phyloP scores from a whole-genome alignment of 2,329 filamentous ascomycete species.

The Stenocarpella maydis region DNA sequence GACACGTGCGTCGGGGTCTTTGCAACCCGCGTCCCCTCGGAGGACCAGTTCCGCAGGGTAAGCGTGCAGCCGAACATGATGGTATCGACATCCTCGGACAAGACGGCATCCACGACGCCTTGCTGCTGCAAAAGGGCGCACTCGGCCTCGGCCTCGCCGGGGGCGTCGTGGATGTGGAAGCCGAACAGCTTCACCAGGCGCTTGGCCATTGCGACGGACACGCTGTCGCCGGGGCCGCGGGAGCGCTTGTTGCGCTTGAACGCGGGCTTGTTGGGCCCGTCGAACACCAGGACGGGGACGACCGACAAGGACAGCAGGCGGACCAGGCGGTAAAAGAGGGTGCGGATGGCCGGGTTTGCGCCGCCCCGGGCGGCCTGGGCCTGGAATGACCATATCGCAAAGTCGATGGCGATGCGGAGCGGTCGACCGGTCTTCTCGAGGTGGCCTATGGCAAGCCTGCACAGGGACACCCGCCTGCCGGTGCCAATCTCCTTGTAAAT shows the following conservation, averaged over 20 bases:
- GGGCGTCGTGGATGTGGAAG: slow-evolving; percentile 84
- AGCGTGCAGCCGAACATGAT: slow-evolving; percentile 93
- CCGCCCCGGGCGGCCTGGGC: slow-evolving; percentile 85
- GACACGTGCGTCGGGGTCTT: slow-evolving; percentile 86
- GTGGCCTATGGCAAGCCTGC: slow-evolving; percentile 82
- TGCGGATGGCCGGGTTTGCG: slow-evolving; percentile 87
- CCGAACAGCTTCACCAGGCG: slow-evolving; percentile 85
- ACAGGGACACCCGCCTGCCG: slow-evolving; percentile 80
- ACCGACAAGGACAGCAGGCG: slow-evolving; percentile 58
- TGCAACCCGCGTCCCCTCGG: slow-evolving; percentile 69
- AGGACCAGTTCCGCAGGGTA: slow-evolving; percentile 84
- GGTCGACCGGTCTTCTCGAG: slow-evolving; percentile 75
- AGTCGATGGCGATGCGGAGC: slow-evolving; percentile 88
- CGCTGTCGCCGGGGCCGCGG: slow-evolving; percentile 67
- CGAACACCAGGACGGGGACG: slow-evolving; percentile 62
- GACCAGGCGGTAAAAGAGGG: slow-evolving; percentile 89
- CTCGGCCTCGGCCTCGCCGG: slow-evolving; percentile 95
- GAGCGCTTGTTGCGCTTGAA: slow-evolving; percentile 89
- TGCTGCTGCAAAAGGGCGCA: slow-evolving; percentile 85
- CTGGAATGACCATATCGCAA: slow-evolving; percentile 98
- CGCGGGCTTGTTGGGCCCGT: slow-evolving; percentile 61
- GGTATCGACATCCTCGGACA: slow-evolving; percentile 96
- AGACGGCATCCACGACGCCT: slow-evolving; percentile 88
- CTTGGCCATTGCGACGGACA: slow-evolving; percentile 81
- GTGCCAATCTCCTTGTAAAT: slow-evolving; percentile 90